Conservation (phyloP, 1,284 basidiomycete genomes). For the Xerocomus nothofagi region DNA sequence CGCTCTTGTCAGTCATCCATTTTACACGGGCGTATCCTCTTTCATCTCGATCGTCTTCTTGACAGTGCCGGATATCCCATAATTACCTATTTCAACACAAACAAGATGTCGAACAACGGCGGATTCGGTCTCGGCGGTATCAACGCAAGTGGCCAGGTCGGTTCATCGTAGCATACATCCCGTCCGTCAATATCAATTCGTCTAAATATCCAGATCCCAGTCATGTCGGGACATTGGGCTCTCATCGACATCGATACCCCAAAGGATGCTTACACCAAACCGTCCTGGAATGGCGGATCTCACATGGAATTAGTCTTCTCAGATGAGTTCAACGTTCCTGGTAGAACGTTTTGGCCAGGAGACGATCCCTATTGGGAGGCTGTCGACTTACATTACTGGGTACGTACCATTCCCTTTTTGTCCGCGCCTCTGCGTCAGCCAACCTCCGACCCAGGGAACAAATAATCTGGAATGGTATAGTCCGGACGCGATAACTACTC, state of each 20-base stretch:
- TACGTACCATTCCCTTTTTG: conserved; percentile 33
- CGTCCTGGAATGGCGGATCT: conserved; percentile 51
- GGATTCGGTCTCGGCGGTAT: conserved; percentile 73
- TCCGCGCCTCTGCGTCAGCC: conserved; percentile 45
- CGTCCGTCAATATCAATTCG: conserved; percentile 32
- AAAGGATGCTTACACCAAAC: conserved; percentile 46
- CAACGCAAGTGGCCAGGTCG: conserved; percentile 70
- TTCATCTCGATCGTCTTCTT: not conserved
- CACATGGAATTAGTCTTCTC: conserved; percentile 64
- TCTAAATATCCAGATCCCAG: conserved; percentile 41
- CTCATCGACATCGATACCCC: conserved; percentile 72
- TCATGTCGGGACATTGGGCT: conserved; percentile 53
- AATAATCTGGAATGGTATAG: conserved; percentile 69
- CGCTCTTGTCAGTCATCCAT: conserved; percentile 48
- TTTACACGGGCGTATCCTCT: conserved; percentile 5
- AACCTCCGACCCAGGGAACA: conserved; percentile 38
- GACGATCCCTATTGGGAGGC: conserved; percentile 80
- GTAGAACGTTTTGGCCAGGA: conserved; percentile 68
- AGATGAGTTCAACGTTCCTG: conserved; percentile 79
- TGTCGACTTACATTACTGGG: conserved; percentile 56
- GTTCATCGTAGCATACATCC: conserved; percentile 1
- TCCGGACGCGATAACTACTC: conserved; percentile 65
- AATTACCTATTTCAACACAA: conserved; percentile 47
- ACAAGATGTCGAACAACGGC: conserved; percentile 36
- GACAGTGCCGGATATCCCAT: conserved; percentile 56